Base-by-base conservation (phyloP, 352 stramenopile genomes). In the Achlya hypogyna region DNA sequence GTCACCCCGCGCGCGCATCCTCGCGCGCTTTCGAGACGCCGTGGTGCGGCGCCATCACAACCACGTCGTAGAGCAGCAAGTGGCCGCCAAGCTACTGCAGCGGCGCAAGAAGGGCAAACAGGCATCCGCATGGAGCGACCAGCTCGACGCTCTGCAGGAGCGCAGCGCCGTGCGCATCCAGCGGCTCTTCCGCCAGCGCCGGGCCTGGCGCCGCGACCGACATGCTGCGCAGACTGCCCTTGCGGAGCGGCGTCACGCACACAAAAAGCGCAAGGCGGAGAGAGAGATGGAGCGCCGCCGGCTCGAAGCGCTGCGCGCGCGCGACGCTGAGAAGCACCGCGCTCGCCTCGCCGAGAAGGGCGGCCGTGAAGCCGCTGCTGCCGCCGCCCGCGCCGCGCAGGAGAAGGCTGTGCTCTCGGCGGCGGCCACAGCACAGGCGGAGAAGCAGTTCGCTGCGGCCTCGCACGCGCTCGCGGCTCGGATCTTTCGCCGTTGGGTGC, bases 111-210 rank as follows among this genome's bases (percentile, higher is more conserved):
- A 43, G 9, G 22, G 47, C 34, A 58, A 53, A 25, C 43, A 27
- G 12, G 31, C 27, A 25, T 78, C 79, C 18, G 75, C 81, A 0
- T 93, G 84, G 84, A 75, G 87, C 51, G 68, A 85, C 64, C 82
- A 93, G 60, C 78, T 91, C 71, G 75, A 91, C 27, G 81, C 86
- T 18, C 65, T 90, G 8, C 62, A 82, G 43, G 42, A 87, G 1
- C 81, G 78, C 9, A 89, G 89, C 80, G 72, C 84, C 0, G 77
- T 90, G 20, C 79, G 77, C 14, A 87, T 93, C 51, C 84, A 93
- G 72, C 79, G 79, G 4, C 75, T 79, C 0, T 91, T 88, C 68
- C 76, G 84, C 38, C 71, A 76, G 23, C 74, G 82, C 32, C 72
- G 70, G 20, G 60, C 60, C 29, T 67, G 60, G 60, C 28, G 23